Evolutionary conservation across 192 early-diverging fungal species (phyloP).

Genomic region (Chytriomyces confervae): DNA sequence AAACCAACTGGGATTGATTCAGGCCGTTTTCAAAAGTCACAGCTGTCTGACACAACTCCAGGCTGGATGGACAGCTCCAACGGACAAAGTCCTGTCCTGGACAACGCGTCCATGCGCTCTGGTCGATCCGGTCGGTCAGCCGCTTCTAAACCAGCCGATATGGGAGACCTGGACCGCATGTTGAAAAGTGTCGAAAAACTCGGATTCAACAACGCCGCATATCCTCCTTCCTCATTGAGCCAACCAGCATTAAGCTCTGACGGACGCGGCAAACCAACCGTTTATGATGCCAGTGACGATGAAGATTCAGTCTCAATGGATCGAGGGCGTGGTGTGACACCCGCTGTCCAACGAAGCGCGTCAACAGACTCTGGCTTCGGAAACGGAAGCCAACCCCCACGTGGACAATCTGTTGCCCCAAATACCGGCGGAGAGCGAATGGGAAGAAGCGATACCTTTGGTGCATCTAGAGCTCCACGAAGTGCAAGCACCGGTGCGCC

Average conservation of each 20-base stretch:
- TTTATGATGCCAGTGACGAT: slow-evolving; percentile 7
- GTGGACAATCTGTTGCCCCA: neutral
- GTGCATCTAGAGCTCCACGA: neutral
- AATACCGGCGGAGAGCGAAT: neutral
- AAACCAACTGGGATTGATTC: neutral
- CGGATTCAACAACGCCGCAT: neutral
- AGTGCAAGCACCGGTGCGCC: neutral
- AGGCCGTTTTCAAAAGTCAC: too few relatives aligned
- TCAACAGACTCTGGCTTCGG: too few relatives aligned
- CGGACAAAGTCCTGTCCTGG: neutral
- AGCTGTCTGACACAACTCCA: neutral
- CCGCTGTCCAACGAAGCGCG: neutral
- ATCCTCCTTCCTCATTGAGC: neutral
- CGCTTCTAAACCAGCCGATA: slow-evolving; percentile 1
- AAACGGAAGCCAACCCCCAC: neutral
- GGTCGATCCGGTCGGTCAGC: neutral
- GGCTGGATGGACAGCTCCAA: neutral
- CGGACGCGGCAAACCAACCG: neutral
- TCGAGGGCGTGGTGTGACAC: neutral
- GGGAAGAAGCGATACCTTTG: neutral
- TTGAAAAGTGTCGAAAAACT: slow-evolving; percentile 6
- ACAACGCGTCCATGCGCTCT: neutral
- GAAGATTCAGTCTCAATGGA: slow-evolving; percentile 12
- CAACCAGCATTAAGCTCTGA: neutral
- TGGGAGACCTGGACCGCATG: slow-evolving; percentile 21